Conservation (phyloP, 1,139 yeast genomes). For the Yamadazyma trypodendri region DNA sequence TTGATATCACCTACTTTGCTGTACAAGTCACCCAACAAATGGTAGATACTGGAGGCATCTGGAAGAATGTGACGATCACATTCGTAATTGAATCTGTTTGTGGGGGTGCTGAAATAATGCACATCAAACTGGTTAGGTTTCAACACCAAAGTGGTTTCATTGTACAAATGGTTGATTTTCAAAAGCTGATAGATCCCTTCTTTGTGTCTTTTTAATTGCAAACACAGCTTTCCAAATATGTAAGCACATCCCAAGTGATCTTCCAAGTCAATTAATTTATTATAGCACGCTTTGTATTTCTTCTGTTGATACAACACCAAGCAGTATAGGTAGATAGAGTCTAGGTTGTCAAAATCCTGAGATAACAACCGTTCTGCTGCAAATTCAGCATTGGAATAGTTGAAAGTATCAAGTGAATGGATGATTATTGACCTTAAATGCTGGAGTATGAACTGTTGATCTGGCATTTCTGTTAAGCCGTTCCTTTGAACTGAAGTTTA, state of each 20-base stretch:
- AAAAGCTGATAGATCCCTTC: constrained; percentile 65
- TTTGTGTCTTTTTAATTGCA: constrained; percentile 51
- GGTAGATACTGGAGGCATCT: constrained; percentile 63
- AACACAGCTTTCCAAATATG: constrained; percentile 65
- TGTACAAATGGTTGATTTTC: constrained; percentile 32
- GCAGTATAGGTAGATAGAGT: constrained; percentile 63
- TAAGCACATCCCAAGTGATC: constrained; percentile 71
- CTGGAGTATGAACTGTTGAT: constrained; percentile 28
- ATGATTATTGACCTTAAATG: constrained; percentile 57
- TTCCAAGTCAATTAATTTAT: constrained; percentile 35
- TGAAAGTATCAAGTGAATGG: constrained; percentile 71
- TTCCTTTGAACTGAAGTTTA: too few relatives aligned
- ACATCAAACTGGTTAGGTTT: constrained; percentile 7
- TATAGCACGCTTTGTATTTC: constrained; percentile 61
- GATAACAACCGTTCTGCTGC: constrained; percentile 77
- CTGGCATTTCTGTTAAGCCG: constrained; percentile 15
- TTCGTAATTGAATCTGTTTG: constrained; percentile 35
- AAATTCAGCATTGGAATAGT: constrained; percentile 72
- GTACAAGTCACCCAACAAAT: constrained; percentile 71
- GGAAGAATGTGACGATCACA: constrained; percentile 46
- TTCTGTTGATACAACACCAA: constrained; percentile 55
- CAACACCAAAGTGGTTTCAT: constrained; percentile 24
- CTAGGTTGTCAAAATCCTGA: constrained; percentile 45
- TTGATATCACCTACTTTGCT: constrained; percentile 56
- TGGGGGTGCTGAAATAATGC: constrained; percentile 22